Evolutionary conservation across 805 yeast genomes (phyloP), one percentile per base, ranked within the genome.

Genomic region (Lipomyces chichibuensis): DNA sequence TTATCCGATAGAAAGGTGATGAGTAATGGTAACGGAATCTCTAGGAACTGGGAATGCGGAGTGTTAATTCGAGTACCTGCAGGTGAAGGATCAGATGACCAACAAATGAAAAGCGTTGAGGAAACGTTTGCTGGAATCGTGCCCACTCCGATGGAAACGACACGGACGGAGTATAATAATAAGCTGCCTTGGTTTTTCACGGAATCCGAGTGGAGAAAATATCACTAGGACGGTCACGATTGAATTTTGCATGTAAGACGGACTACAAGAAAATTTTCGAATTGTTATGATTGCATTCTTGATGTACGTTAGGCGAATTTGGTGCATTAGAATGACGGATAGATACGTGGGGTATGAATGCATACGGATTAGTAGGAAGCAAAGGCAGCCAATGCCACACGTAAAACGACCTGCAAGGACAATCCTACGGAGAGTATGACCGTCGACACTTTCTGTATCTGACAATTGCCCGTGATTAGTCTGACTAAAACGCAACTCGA

Each of bases 41-140:
- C 11, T 52, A 60, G 71, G 33, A 69, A 69, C 59, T 69, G 72
- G 72, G 72, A 69, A 33, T 69, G 72, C 23, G 72, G 72, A 5
- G 71, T 69, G 4, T 53, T 68, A 20, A 20, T 69, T 9, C 62
- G 65, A 23, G 53, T 66, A 37, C 67, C 66, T 29, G 25, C 39
- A 27, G 3, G 20, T 49, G 62, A 25, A 5, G 27, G n/a, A 9
- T 43, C 25, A 27, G 54, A 29, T n/a, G 46, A 32, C 51, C 7
- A 11, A 27, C 23, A 27, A 51, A 27, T 17, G 29, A 27, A 14
- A 17, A 63, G 58, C 35, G 49, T 63, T 3, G 64, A 62, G 37
- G 54, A 56, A 5, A 57, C 37, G 20, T 68, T 68, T 60, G 37
- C 33, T 6, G 53, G 54, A 5, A 43, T 35, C 20, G 54, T 67